Conservation (phyloP, 2,329 filamentous ascomycete species). For the Cordyceps javanica region DNA sequence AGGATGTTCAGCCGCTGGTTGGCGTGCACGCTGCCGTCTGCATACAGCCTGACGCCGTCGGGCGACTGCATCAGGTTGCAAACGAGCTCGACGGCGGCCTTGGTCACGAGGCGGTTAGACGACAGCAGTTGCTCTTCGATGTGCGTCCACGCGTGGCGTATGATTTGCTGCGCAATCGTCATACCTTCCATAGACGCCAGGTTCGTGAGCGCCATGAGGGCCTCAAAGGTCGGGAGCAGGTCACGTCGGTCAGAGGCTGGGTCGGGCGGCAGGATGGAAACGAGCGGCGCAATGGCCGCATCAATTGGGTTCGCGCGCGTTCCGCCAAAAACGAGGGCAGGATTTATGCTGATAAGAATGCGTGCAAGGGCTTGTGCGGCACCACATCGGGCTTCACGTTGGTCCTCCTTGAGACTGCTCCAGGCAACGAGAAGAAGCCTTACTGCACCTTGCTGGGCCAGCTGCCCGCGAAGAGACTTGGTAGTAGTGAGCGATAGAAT, state of each 20-base stretch:
- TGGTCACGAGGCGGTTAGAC: constrained; percentile 67
- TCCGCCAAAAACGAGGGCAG: constrained; percentile 74
- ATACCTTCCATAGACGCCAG: constrained; percentile 73
- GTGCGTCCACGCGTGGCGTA: constrained; percentile 65
- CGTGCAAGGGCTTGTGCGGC: constrained; percentile 78
- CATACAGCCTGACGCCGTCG: constrained; percentile 62
- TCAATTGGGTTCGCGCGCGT: constrained; percentile 66
- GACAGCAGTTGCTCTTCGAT: constrained; percentile 81
- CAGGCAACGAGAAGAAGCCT: constrained; percentile 72
- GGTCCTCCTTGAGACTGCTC: constrained; percentile 50
- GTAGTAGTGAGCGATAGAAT: constrained; percentile 71
- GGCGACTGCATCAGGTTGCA: constrained; percentile 79
- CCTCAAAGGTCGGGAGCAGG: constrained; percentile 83
- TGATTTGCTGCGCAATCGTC: constrained; percentile 59
- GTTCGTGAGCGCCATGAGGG: constrained; percentile 88
- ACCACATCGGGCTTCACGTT: constrained; percentile 42
- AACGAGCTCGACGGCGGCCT: constrained; percentile 79
- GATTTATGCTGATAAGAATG: constrained; percentile 82
- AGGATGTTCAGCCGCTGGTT: constrained; percentile 74
- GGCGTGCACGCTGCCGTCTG: constrained; percentile 60
- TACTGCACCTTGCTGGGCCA: constrained; percentile 91
- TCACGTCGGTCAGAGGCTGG: constrained; percentile 60
- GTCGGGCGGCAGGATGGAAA: constrained; percentile 65
- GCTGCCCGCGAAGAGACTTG: constrained; percentile 65
- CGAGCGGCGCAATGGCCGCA: constrained; percentile 76